Base-by-base conservation (phyloP, 176 grass and related monocot genomes). In the Carex cristatella region DNA sequence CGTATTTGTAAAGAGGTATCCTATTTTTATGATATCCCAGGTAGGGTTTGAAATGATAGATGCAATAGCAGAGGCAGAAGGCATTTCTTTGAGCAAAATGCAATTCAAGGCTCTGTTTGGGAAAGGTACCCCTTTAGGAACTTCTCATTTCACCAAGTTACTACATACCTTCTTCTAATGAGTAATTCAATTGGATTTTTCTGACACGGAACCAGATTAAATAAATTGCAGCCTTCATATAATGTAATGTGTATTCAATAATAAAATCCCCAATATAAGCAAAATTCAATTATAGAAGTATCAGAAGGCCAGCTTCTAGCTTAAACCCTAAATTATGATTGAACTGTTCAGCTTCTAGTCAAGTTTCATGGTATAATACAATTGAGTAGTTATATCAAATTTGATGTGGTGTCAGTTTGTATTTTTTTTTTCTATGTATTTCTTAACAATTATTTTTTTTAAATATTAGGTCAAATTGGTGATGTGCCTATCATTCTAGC, bases 41-140 rank as follows among this genome's bases (percentile, higher is more conserved):
- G 89, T 98, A 37, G 95, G 95, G n/a, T 98, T 98, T 86, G 95
- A 95, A 85, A 86, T 94, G 70, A 89, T 98, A 48, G 93, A 95
- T 90, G 88, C 82, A 71, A 92, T 98, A 51, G 91, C 91, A 70
- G 95, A 98, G 86, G 88, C 91, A 40, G 91, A 98, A 84, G 91
- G 89, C 4, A 93, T 98, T 86, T 87, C 95, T 74, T 40, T 98
- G 76, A 92, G 75, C 80, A 98, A 18, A 48, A 92, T 92, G 83
- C 88, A 91, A 15, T 93, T 85, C 60, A 92, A 93, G 86, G 86
- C 93, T 1, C 37, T 92, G 19, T 85, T 94, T 48, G 95, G 95
- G 37, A 90, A 95, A 94, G 95, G 95, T 94, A 91, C 37, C 48
- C 11, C 6, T 84, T 63, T 61, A 42, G 61, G 2, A 18, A 31